These are phyloP conservation scores for Cyberlindnera euphorbiae DNA, from an alignment of 805 yeast genomes.

Conservation along the genomic window DNA sequence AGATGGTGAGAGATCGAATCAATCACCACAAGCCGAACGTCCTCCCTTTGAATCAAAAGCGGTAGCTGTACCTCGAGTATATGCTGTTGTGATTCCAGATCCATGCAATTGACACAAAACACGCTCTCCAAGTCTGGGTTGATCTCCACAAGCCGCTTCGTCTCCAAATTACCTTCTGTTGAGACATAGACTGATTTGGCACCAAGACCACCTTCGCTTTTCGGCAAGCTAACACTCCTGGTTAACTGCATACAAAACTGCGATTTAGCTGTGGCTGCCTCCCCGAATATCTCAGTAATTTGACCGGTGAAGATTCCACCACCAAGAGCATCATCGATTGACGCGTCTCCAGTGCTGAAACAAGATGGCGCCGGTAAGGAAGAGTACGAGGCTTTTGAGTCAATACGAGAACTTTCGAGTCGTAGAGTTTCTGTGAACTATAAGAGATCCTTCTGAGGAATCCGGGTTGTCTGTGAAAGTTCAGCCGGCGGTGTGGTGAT, in stretches of 20 bases:
- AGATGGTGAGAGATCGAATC: slow-evolving; percentile 86
- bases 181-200: slow-evolving; percentile 63
- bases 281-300: slow-evolving; percentile 77
- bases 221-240: slow-evolving; percentile 50
- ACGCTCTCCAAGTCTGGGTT: slow-evolving; percentile 35
- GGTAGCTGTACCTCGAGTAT: slow-evolving; percentile 69
- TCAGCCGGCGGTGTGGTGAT: slow-evolving; percentile 31
- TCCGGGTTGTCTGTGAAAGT: slow-evolving; percentile 8
- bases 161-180: slow-evolving; percentile 72
- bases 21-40: slow-evolving; percentile 55
- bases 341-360: slow-evolving; percentile 50
- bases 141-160: slow-evolving; percentile 55
- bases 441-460: slow-evolving; percentile 10
- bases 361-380: slow-evolving; percentile 16
- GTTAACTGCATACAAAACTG: slow-evolving; percentile 69
- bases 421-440: slow-evolving; percentile 3
- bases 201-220: slow-evolving; percentile 42
- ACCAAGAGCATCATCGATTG: slow-evolving; percentile 43
- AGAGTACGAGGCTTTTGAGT: slow-evolving; percentile 8
- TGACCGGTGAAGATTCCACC: slow-evolving; percentile 55
- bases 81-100: slow-evolving; percentile 71
- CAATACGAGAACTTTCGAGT: not conserved
- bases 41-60: slow-evolving; percentile 35
- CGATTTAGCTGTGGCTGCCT: slow-evolving; percentile 83
- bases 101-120: slow-evolving; percentile 54